These are phyloP conservation scores for Vigna trinervia DNA, from an alignment of 306 rosid species.

Conservation along the genomic window DNA sequence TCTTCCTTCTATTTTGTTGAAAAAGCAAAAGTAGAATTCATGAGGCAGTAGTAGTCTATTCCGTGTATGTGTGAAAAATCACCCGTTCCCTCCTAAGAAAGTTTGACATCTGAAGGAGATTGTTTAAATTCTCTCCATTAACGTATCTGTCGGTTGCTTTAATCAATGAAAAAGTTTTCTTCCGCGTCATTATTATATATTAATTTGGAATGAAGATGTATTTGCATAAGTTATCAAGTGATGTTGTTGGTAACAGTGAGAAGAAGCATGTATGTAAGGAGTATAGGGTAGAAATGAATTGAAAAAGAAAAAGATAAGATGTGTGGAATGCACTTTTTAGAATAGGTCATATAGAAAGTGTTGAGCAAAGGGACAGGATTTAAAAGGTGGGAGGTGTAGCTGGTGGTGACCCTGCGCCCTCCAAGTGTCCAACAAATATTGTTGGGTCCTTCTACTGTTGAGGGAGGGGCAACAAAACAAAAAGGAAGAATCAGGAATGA, in stretches of 20 bases:
- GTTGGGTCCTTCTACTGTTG: slow-evolving; percentile 9
- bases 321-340: slow-evolving; percentile 37
- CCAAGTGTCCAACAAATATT: slow-evolving; percentile 27
- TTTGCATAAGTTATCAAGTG: not conserved
- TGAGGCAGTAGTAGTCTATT: not conserved
- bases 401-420: slow-evolving; percentile 6
- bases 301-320: not conserved
- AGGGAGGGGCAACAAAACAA: slow-evolving; percentile 40
- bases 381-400: slow-evolving; percentile 35
- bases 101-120: not conserved
- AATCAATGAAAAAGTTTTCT: not conserved
- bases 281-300: not conserved
- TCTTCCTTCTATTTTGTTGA: not conserved
- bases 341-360: slow-evolving; percentile 40
- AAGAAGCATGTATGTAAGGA: too few species aligned
- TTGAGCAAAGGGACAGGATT: slow-evolving; percentile 25
- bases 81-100: not conserved
- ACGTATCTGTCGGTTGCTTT: slow-evolving; percentile 13
- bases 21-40: not conserved
- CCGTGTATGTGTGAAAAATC: not conserved
- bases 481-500: slow-evolving; percentile 38
- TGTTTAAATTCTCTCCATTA: slow-evolving; percentile 15
- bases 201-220: not conserved
- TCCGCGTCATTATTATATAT: not conserved
- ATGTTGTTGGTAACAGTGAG: slow-evolving; percentile 12